Base-by-base conservation (phyloP, 257 asterid genomes). In the Primulina tabacum region DNA sequence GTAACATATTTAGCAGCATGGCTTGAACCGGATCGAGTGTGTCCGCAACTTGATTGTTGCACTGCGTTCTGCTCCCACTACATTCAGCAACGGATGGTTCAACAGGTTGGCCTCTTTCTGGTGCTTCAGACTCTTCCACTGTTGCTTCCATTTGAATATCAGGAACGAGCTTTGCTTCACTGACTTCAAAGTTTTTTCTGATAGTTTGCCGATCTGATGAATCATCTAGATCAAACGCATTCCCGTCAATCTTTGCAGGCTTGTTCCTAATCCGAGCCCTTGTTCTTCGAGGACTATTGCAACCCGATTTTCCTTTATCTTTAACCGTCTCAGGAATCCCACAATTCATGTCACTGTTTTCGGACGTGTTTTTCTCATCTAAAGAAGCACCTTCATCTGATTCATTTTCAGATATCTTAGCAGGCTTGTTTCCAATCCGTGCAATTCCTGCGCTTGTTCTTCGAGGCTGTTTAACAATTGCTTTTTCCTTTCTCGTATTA, bases 1-100 rank as follows among this genome's bases (percentile, higher is more conserved):
- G 97, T 50, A 89, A 43, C 89, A 93, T 81, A 73, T 78, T 73
- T 21, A 73, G 67, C 53, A 88, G 62, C 85, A 93, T 84, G 26
- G 94, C 85, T 79, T 87, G 90, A 76, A 93, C 67, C 6, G 96
- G 95, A 79, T 89, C 95, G 5, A 65, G 67, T 14, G 21, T 67
- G 63, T 83, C 77, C n/a, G 71, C 84, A 35, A 14, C 32, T 67
- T 72, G 84, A 18, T 73, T 61, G 40, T 72, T 63, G 76, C 71
- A 62, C 73, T 52, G 61, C 14, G 35, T 62, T 60, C 75, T 70
- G 75, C 73, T 72, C 47, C 78, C 84, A 59, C 78, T 71, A 35
- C 53, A 21, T 47, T 78, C 86, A 55, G 57, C 75, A 60, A 68
- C 56, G 57, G 62, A 75, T 69, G 26, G 76, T 43, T 76, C 82